Percentiles rank a stretch among this genome's conserved stretches.
Conservation (phyloP, 805 yeast species). For the Citeromyces matritensis region DNA sequence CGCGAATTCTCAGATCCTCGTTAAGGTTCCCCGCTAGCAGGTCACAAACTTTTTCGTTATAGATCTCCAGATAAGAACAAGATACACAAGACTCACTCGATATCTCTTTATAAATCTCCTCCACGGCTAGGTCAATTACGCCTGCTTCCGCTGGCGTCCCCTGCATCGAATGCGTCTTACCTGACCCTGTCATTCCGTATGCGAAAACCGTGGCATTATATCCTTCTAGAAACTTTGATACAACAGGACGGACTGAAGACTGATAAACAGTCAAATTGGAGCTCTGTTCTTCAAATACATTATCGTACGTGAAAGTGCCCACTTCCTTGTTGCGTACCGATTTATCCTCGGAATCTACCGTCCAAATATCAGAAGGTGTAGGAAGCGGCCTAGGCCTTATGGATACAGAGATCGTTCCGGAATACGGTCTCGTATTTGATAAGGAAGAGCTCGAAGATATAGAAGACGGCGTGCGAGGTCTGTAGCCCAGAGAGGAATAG, state of each 20-base stretch:
- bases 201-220: conserved; percentile 86
- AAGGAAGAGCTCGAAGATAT: conserved; percentile 1
- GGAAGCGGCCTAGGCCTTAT: conserved; percentile 60
- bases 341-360: conserved; percentile 20
- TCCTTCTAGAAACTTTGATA: conserved; percentile 47
- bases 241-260: conserved; percentile 34
- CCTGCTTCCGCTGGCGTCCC: conserved; percentile 55
- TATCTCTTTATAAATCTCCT: conserved; percentile 38
- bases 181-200: conserved; percentile 91
- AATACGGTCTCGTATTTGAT: conserved; percentile 19
- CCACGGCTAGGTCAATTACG: conserved; percentile 52
- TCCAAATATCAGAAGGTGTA: conserved; percentile 20
- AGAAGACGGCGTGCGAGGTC: conserved; percentile 5
- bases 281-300: conserved; percentile 48
- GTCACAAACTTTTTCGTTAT: conserved; percentile 79
- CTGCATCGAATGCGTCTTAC: conserved; percentile 80
- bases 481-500: conserved; percentile 4
- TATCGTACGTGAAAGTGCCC: conserved; percentile 62
- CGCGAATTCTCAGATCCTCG: conserved; percentile 62
- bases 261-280: conserved; percentile 49
- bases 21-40: conserved; percentile 27
- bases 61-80: conserved; percentile 72
- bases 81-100: conserved; percentile 5
- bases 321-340: conserved; percentile 34
- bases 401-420: conserved; percentile 64